Base-by-base conservation (phyloP, 2,329 filamentous ascomycete species). In the Arachnomyces sp. region DNA sequence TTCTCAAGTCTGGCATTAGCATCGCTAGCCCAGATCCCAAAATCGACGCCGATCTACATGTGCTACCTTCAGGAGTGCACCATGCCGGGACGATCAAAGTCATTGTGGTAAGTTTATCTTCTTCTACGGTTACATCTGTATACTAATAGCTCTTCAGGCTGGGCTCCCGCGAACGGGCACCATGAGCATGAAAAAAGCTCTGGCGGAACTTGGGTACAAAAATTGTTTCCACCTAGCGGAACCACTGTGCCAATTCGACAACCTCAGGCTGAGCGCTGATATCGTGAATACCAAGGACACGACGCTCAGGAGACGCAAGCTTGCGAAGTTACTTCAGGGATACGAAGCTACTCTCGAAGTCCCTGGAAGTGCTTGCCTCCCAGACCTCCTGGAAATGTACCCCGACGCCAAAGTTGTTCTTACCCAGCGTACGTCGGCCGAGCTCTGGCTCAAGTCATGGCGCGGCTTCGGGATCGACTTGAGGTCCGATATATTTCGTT, bases 131-230 rank as follows among this genome's bases (percentile, higher is more conserved):
- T 12, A 31, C 31, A 28, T 4, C 11, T 2, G 28, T 38, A 41
- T 28, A 40, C 20, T 7, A 8, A 39, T 30, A 5, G 5, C 9
- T 25, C 20, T 25, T n/a, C 33, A 48, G 44, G 46, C 44, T n/a
- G 48, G 48, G 12, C 38, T 49, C 25, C 48, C 48, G 11, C 44
- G 47, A 13, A 49, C 47, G 1, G 44, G 48, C 33, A 50, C 48
- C 18, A 43, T 49, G 34, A 43, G 41, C 39, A 49, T 50, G 37
- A 44, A 47, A 36, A 30, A 38, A 15, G 47, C 48, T 33, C 39
- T 48, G 18, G 44, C 45, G 33, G 40, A 44, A 38, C 44, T 50
- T 7, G 48, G 48, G 35, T 45, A 49, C 40, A 25, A 9, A 25
- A 25, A 25, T 25, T 25, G 20, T 25, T 25, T 47, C 37, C 45